Base-by-base conservation (phyloP, 169 alveolate species). In the Theileria parva region DNA sequence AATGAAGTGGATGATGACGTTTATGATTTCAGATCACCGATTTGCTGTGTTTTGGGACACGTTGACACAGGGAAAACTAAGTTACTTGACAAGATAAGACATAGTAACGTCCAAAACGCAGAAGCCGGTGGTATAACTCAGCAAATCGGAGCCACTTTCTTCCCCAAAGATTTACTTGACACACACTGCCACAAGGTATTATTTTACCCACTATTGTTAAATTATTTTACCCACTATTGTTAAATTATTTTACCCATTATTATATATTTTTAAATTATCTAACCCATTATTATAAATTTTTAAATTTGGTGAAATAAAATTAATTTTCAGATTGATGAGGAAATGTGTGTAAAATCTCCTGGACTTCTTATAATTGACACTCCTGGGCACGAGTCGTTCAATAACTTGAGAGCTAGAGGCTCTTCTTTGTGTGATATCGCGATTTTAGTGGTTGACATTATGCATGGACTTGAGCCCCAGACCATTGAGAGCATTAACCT, bases 111-210 rank as follows among this genome's bases (percentile, higher is more conserved):
- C 5, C 98, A 97, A 91, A 96, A 94, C 57, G 99, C 98, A 67
- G 99, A 99, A 92, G 99, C 99, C 3, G 99, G 99, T 3, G 99
- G 99, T 71, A 99, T 99, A 84, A 99, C 99, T 17, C 99, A 99
- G 88, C 99, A 99, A 91, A 99, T 99, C 53, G 99, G 99, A 44
- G 99, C 99, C 23, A 99, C 99, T 17, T 98, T 95, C 90, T 97
- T 99, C 94, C 99, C 99, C 39, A 94, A 93, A 66, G 98, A 95
- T 68, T 94, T 97, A 63, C 92, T 98, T 17, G 91, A 92, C 63
- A 96, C 92, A 78, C 98, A 96, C 85, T 86, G 94, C 69, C 85
- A 77, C 66, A 92, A 92, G 85, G 93, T 92, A 53, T 77, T 28
- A 28, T 60, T 28, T 30, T 28, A 67, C 5, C 37, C 37, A 32